Evolutionary conservation across 306 rosid species (phyloP), one percentile per base, ranked within the genome.

Genomic region (Pueraria montana): DNA sequence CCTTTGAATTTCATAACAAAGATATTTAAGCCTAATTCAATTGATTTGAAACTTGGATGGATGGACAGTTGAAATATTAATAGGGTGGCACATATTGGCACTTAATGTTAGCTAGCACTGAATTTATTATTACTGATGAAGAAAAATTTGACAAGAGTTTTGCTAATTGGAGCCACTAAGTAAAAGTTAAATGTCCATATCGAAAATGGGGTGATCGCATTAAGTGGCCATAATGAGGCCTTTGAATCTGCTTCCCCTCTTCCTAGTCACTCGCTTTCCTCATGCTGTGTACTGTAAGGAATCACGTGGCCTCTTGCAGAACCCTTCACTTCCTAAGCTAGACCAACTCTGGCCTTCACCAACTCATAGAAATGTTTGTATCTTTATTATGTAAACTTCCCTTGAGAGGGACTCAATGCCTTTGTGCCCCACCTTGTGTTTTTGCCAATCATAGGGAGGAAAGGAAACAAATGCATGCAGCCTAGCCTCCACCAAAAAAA

Each of bases 281-380:
- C 67, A 58, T 76, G 80, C 46, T 76, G 80, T 49, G 73, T 16
- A 56, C 63, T 48, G 77, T 18, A 77, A 82, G 85, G 83, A 64
- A 81, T 88, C 89, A 91, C 87, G 88, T 88, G 93, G 85, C 58
- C 84, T 46, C 27, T 62, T 36, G 10, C 86, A 77, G 76, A 78
- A 62, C 42, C 59, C 80, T 78, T 84, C 63, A 64, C 46, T 84
- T 84, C 70, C 63, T 72, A 72, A 84, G 87, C 80, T 72, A 83
- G 67, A 72, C 83, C 83, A 84, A 76, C 63, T 65, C 36, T 78
- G 77, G 26, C 65, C 65, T 79, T 64, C 53, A 63, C 72, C 71
- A 84, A 64, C 77, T 65, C 72, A 72, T 38, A 7, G 18, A 72
- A 73, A 73, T 72, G 80, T 72, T 72, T 84, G 45, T 78, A 48